Evolutionary conservation across 495 filamentous ascomycete genomes (phyloP), one percentile per base, ranked within the genome.

Genomic region (Aspergillus bridgeri): DNA sequence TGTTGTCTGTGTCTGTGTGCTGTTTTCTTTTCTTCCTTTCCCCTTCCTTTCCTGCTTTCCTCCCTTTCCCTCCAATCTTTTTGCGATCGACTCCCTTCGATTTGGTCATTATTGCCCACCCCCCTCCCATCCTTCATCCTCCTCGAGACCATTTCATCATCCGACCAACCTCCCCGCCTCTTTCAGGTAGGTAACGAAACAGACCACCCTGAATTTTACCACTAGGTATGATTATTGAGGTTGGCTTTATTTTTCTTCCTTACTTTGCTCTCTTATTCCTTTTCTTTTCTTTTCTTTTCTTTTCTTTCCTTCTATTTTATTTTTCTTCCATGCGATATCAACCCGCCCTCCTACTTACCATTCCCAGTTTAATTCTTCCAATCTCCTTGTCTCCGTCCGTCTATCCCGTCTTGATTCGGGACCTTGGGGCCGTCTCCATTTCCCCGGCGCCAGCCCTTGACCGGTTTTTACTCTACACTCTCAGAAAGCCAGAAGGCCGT

Each of bases 401-500:
- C 22, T 19, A 25, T 45, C 38, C 24, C 27, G 33, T 51, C 27
- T 20, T n/a, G 23, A 18, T 17, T 22, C 43, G 3, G 3, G 25
- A 3, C 25, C 25, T 27, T 27, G 25, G 25, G 7, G 25, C 25
- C 25, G 25, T 47, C n/a, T 56, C 59, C 48, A 49, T 15, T 21
- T 42, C 48, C 23, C 29, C 45, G 45, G 57, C 58, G 56, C 58
- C 58, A 56, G 56, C 33, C 53, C 57, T 51, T 46, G 19, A 53
- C 50, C 57, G 53, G 48, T 43, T 50, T 60, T 45, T 17, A 42
- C 46, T 25, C 60, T 23, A 24, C 50, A 52, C 48, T 59, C 60
- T 59, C 48, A 51, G 54, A 58, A 65, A 58, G 56, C 54, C 46
- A 56, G 21, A 56, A 50, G 64, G 47, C 24, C 54, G 44, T 54